Conservation (phyloP, 1,284 basidiomycete genomes). For the Schizophyllum amplum region DNA sequence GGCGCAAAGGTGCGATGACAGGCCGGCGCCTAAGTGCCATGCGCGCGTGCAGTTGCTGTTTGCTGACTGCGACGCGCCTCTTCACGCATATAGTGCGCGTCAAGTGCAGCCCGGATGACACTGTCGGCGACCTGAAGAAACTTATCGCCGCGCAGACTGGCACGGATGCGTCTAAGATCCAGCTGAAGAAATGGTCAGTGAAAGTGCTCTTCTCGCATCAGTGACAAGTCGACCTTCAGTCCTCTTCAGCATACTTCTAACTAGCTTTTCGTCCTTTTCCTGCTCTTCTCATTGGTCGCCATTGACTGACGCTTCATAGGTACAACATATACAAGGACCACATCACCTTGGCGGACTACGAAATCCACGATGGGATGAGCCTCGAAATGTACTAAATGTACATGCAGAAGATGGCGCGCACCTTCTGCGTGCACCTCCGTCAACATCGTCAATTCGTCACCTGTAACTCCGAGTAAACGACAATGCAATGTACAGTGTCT, state of each 20-base stretch:
- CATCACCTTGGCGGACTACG: slow-evolving; percentile 90
- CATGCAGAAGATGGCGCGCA: neutral
- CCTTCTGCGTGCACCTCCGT: neutral
- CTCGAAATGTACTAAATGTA: slow-evolving; percentile 76
- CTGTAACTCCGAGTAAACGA: neutral
- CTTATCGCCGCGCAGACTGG: slow-evolving; percentile 46
- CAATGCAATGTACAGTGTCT: neutral
- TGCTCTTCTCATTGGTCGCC: neutral
- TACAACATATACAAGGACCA: slow-evolving; percentile 93
- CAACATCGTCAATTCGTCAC: neutral
- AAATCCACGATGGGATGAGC: slow-evolving; percentile 92
- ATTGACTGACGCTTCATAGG: slow-evolving; percentile 34
- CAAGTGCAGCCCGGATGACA: slow-evolving; percentile 92
- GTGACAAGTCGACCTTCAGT: neutral
- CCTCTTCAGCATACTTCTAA: neutral
- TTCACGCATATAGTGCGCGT: slow-evolving; percentile 62
- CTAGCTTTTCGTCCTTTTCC: slow-evolving; percentile 1
- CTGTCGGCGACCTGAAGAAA: slow-evolving; percentile 32
- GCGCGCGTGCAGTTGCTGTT: neutral
- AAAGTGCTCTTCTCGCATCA: too few relatives aligned
- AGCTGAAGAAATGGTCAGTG: slow-evolving; percentile 91
- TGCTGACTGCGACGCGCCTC: slow-evolving; percentile 2
- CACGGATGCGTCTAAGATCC: slow-evolving; percentile 80
- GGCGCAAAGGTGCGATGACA: slow-evolving; percentile 73
- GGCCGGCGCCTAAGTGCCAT: neutral